phyloP scores from a whole-genome alignment of 192 early-diverging fungal species.

The Podila horticola region DNA sequence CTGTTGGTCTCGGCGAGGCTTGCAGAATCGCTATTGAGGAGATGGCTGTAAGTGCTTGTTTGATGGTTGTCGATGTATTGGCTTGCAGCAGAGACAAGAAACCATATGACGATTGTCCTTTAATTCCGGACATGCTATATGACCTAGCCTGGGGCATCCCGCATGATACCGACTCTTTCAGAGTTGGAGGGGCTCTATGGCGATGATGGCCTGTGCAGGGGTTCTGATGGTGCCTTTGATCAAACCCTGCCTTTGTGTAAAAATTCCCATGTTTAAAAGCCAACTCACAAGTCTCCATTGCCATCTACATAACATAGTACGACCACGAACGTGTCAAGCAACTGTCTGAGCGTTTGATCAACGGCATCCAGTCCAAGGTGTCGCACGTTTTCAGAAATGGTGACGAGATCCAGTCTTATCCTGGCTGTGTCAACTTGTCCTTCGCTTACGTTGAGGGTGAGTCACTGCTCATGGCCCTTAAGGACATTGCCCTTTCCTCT shows the following conservation, averaged over 20 bases:
- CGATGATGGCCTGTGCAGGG: constrained; percentile 65
- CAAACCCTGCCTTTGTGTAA: constrained; percentile 5
- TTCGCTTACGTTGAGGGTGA: constrained; percentile 98
- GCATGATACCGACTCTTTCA: background rate
- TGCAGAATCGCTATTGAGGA: constrained; percentile 82
- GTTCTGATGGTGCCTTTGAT: constrained; percentile 58
- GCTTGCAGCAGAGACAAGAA: background rate
- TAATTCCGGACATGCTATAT: constrained; percentile 42
- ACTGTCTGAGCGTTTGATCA: constrained; percentile 82
- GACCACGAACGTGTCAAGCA: constrained; percentile 77
- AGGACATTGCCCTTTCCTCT: constrained; percentile 95
- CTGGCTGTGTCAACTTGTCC: constrained; percentile 95
- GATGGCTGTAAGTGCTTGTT: constrained; percentile 71
- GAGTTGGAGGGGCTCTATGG: constrained; percentile 16
- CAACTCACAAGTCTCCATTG: background rate
- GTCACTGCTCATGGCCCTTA: constrained; percentile 96
- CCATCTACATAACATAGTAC: constrained; percentile 61
- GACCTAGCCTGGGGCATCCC: constrained; percentile 31
- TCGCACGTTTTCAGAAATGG: constrained; percentile 92
- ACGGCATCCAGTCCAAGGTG: constrained; percentile 82
- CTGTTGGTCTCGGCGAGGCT: constrained; percentile 92
- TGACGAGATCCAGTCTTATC: constrained; percentile 79
- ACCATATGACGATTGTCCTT: constrained; percentile 55
- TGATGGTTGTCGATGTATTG: background rate
- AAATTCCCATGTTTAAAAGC: background rate